phyloP scores from a whole-genome alignment of 176 grass and related monocot species.

The Paspalum notatum region DNA sequence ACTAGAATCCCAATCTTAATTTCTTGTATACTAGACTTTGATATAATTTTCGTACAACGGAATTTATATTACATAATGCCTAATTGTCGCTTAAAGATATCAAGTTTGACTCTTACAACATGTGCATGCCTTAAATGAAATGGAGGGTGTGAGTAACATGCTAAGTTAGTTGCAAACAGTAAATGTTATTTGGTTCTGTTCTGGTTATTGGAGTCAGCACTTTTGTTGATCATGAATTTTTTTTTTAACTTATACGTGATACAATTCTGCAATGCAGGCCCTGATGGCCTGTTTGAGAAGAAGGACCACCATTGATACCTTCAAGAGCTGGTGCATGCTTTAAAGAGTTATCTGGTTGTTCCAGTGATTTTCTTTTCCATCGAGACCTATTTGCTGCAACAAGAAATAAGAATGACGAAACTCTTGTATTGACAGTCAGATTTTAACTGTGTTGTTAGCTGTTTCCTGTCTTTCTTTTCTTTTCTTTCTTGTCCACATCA shows the following conservation, averaged over 20 bases:
- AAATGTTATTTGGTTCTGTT: not conserved
- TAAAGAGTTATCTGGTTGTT: conserved; percentile 30
- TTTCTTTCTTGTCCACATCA: not conserved
- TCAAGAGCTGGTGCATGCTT: conserved; percentile 32
- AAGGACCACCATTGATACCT: conserved; percentile 60
- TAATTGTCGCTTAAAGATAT: too few species aligned
- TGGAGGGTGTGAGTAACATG: not conserved
- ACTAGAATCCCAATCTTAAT: too few species aligned
- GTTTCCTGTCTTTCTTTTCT: not conserved
- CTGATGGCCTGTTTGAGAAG: conserved; percentile 73
- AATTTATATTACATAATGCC: too few species aligned
- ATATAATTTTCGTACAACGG: too few species aligned
- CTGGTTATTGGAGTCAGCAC: not conserved
- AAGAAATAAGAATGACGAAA: conserved; percentile 57
- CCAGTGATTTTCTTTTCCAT: conserved; percentile 43
- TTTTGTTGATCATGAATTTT: not conserved
- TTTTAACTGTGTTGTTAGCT: conserved; percentile 40
- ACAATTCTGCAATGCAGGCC: conserved; percentile 49
- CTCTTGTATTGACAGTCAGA: conserved; percentile 33
- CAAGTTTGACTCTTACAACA: too few species aligned
- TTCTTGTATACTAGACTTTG: too few species aligned
- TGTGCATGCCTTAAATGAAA: too few species aligned
- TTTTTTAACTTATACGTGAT: conserved; percentile 11
- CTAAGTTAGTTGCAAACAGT: not conserved
- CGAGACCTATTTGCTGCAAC: conserved; percentile 43